Evolutionary conservation across 177 flowering plant species (phyloP), one percentile per base, ranked within the genome.

Genomic region (Vitis hybrid): DNA sequence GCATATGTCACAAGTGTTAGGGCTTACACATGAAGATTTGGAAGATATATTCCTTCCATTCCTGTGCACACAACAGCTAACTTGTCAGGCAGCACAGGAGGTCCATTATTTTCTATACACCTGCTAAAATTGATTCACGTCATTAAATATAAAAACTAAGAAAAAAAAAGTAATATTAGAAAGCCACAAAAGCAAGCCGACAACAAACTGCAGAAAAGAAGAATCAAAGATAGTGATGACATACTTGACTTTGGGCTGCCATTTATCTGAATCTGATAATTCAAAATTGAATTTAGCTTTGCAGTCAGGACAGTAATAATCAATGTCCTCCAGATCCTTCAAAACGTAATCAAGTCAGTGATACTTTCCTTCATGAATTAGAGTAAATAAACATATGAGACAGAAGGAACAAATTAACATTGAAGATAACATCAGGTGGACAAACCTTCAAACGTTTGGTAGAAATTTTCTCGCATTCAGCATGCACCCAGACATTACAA

Each of bases 11-110:
- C 7, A 55, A 51, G 58, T 11, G 17, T 34, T 50, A 60, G 51
- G 17, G 13, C 98, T 86, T 88, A 95, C 99, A 87, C 30, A 78
- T 96, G 98, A 70, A 86, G 84, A 60, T 77, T 75, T 23, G 97
- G 93, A 78, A 86, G 75, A 80, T 96, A 96, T 72, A 75, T 80
- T 71, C 95, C 99, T 70, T 93, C 94, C 79, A 91, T 68, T 71
- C 93, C 94, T 76, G 74, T 83, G 82, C 99, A 96, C 19, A 91
- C 84, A 70, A 96, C 97, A 63, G 78, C 66, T 21, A 94, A 68
- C 75, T 80, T 76, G 62, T 83, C 87, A 51, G 91, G 90, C n/a
- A 68, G 78, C 75, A 71, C 17, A 5, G 73, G 51, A 61, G 68
- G 70, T 45, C 65, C 80, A 70, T 55, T 59, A 14, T 66, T 71